Evolutionary conservation across 345 rosid species (phyloP), one percentile per base, ranked within the genome.

Genomic region (Hibiscus syriacus): DNA sequence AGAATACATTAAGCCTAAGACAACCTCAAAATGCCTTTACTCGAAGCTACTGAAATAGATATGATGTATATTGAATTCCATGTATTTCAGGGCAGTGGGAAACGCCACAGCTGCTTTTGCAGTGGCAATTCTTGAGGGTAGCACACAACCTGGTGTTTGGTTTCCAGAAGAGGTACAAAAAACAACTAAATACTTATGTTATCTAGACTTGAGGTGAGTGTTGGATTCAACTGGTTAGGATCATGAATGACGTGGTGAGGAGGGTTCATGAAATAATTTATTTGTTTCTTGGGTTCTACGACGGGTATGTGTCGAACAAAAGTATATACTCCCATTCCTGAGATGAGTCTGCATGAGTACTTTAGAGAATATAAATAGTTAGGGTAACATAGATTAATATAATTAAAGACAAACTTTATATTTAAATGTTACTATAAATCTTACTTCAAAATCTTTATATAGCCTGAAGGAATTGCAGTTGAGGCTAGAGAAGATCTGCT

Each of bases 111-210:
- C 99, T 46, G 92, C 95, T 55, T 93, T 90, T 76, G 95, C 63
- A 59, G 66, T 87, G 19, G 90, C 97, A 58, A 73, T 93, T 66
- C 97, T 93, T 17, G 97, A 93, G 79, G 99, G 99, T 60, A 89
- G 83, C 82, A 85, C 99, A 9, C 82, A 85, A 52, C 96, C 99
- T 0, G 99, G 99, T 36, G 96, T 90, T 52, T 94, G 97, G 99
- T 89, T 90, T 78, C 99, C 95, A 0, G 97, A 94, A 80, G 99
- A 94, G 95, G 92, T 88, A 69, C 49, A 17, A 32, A 59, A 66
- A 45, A 22, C n/a, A 13, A 6, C 50, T 27, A 23, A 56, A 25
- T 50, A 41, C 49, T 11, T 53, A 23, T 53, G 29, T 53, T 23
- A 53, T 27, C 29, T 10, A 22, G 30, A 53, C 29, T 53, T 12